Evolutionary conservation across 768 basidiomycete species (phyloP).

Genomic region (Lactarius akahatsu): DNA sequence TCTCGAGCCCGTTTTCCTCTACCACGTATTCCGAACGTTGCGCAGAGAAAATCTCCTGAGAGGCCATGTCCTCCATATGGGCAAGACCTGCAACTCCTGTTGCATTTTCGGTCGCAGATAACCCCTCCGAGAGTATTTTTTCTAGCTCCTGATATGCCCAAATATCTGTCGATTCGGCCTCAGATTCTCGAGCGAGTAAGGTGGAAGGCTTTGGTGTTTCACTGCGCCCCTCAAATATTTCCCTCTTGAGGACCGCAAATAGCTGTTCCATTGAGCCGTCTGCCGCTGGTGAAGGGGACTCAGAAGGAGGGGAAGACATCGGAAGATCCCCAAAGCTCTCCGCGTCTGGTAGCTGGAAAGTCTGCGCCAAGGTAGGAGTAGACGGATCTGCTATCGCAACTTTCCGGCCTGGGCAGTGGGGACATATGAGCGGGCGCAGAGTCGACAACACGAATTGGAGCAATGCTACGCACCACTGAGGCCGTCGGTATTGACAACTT

Average conservation of each 20-base stretch:
- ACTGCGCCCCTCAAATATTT: not conserved
- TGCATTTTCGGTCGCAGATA: slow-evolving; percentile 5
- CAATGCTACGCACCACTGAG: slow-evolving; percentile 12
- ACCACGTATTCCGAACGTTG: slow-evolving; percentile 19
- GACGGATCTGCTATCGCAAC: not conserved
- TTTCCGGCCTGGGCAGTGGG: not conserved
- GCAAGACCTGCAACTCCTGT: not conserved
- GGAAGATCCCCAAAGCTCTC: slow-evolving; percentile 30
- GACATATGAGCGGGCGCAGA: not conserved
- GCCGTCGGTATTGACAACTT: not conserved
- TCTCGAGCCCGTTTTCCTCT: slow-evolving; percentile 10
- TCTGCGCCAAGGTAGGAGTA: not conserved
- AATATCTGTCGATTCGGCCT: not conserved
- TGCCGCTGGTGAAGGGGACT: slow-evolving; percentile 12
- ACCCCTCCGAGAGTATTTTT: slow-evolving; percentile 12
- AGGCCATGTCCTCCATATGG: not conserved
- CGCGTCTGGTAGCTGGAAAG: slow-evolving; percentile 21
- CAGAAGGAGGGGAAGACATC: slow-evolving; percentile 23
- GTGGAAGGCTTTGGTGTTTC: not conserved
- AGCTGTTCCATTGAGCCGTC: slow-evolving; percentile 19
- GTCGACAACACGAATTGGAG: not conserved
- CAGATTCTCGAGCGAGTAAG: not conserved
- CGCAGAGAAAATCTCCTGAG: not conserved
- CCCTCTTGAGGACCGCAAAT: slow-evolving; percentile 16
- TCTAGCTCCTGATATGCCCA: slow-evolving; percentile 25